These are phyloP conservation scores for Hemisphaericaspora lyxosophila DNA, from an alignment of 1,139 yeast species.

Conservation along the genomic window DNA sequence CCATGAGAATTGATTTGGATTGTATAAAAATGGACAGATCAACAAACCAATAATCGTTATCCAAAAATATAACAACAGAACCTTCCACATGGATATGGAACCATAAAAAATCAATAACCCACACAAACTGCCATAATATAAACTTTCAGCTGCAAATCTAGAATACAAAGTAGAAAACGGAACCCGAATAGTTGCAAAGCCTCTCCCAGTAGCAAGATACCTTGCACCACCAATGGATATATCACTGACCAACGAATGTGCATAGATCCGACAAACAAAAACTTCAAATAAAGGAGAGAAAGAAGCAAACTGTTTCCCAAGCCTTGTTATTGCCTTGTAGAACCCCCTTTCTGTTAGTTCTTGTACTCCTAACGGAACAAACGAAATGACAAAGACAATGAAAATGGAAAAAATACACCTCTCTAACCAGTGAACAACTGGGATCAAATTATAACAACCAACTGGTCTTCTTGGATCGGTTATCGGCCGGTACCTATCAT, in stretches of 20 bases:
- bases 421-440: constrained; percentile 51
- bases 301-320: constrained; percentile 49
- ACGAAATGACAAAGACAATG: constrained; percentile 49
- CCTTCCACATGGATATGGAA: constrained; percentile 49
- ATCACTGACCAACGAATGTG: constrained; percentile 49
- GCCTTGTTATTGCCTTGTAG: constrained; percentile 42
- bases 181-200: constrained; percentile 50
- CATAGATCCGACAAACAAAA: constrained; percentile 52
- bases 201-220: constrained; percentile 57
- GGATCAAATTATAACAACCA: constrained; percentile 50
- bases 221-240: constrained; percentile 53
- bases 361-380: constrained; percentile 51
- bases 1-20: constrained; percentile 52
- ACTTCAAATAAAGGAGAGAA: constrained; percentile 55
- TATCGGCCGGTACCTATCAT: constrained; percentile 44
- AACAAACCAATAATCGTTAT: constrained; percentile 44
- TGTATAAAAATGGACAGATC: constrained; percentile 50
- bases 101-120: constrained; percentile 42
- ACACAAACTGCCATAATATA: constrained; percentile 42
- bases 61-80: constrained; percentile 50
- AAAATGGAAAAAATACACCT: constrained; percentile 50
- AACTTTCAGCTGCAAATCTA: constrained; percentile 47
- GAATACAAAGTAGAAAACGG: constrained; percentile 46
- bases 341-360: constrained; percentile 53
- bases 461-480: constrained; percentile 46